Base-by-base conservation (phyloP, 257 asterid species). In the Nicotiana knightiana region DNA sequence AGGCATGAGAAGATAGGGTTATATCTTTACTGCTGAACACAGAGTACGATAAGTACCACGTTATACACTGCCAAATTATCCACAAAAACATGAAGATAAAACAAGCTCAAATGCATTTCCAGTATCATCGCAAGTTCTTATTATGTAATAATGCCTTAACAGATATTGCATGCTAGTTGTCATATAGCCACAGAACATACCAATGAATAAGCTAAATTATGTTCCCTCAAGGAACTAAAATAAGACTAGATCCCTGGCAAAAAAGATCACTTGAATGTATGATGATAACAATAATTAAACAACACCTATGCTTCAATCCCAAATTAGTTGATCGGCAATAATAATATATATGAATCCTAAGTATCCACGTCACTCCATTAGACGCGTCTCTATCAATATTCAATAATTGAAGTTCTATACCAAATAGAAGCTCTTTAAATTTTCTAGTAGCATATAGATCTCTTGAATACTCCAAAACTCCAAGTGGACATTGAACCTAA, bases 1-100 rank as follows among this genome's bases (percentile, higher is more conserved):
- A 85, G 26, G 37, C 78, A 73, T 63, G 58, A 54, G 76, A 32
- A 59, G 48, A 76, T 17, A 64, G 76, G 81, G 84, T 59, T 54
- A 83, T 71, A 66, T 73, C 61, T 73, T 48, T 73, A 59, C 39
- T 24, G 37, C 62, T 65, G 65, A n/a, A 32, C 6, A 37, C 10
- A 80, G 24, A 51, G 46, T 51, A 12, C 33, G 6, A 66, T 43
- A 75, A 75, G 18, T 35, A 75, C 17, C 26, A 51, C 2, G 24
- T 46, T 73, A 73, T 73, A 51, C 43, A 73, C 43, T 51, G 28
- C 46, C 64, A 75, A 9, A 75, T 51, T 37, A 75, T 51, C 35
- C 63, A 51, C 43, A 51, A 51, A 66, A 6, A 53, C 28, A 75
- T 4, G 17, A 51, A 67, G 51, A 53, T 7, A 67, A 4, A 66